Percentiles rank a stretch among this genome's conserved stretches.
Evolutionary conservation across 2,329 filamentous ascomycete species (phyloP).

Genomic region (Botryosphaeria agaves): DNA sequence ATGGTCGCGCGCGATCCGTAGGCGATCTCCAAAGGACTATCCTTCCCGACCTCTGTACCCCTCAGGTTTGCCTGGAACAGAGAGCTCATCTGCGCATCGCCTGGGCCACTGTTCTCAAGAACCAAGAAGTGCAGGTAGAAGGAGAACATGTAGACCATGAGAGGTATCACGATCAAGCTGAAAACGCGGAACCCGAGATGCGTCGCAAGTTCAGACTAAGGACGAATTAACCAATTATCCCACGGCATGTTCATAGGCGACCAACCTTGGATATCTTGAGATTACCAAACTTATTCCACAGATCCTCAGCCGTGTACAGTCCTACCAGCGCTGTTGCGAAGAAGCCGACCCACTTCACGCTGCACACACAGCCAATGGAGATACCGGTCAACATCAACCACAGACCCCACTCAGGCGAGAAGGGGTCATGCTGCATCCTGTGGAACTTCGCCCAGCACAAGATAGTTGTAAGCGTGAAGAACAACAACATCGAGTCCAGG

Average conservation of each 20-base stretch:
- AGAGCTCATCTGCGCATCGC: constrained; percentile 99
- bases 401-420: constrained; percentile 79
- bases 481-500: constrained; percentile 94
- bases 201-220: constrained; percentile 47
- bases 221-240: constrained; percentile 7
- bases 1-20: constrained; percentile 78
- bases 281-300: constrained; percentile 97
- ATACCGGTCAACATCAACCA: constrained; percentile 90
- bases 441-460: constrained; percentile 98
- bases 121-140: constrained; percentile 93
- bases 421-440: constrained; percentile 67
- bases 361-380: constrained; percentile 95
- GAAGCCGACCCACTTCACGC: constrained; percentile 94
- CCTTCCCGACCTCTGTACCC: constrained; percentile 84
- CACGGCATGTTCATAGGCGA: too few species aligned
- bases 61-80: constrained; percentile 94
- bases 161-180: constrained; percentile 74
- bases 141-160: constrained; percentile 86
- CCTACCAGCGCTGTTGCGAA: constrained; percentile 93
- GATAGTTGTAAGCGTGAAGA: constrained; percentile 94
- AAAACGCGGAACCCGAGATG: constrained; percentile 68
- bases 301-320: constrained; percentile 85
- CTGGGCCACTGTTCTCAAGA: constrained; percentile 81
- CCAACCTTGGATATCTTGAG: constrained; percentile 70
- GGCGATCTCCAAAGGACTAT: constrained; percentile 85